Conservation (phyloP, 441 rosid genomes). For the Croton setiger region DNA sequence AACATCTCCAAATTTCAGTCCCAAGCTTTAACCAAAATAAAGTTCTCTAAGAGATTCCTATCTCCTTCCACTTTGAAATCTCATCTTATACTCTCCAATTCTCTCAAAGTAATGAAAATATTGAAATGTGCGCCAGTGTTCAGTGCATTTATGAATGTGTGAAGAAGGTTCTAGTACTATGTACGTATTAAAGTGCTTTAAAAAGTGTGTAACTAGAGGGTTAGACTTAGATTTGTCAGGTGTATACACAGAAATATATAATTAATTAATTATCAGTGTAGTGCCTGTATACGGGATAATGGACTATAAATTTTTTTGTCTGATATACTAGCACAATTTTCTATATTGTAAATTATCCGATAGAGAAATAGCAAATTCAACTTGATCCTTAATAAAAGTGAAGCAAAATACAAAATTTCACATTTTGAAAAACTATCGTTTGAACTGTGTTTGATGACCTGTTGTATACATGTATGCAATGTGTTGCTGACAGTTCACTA, state of each 20-base stretch:
- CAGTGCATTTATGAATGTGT: background rate
- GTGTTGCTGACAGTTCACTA: too few relatives aligned
- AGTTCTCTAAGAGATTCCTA: background rate
- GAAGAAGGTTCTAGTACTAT: background rate
- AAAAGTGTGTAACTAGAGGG: background rate
- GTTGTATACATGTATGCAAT: too few relatives aligned
- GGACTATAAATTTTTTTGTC: background rate
- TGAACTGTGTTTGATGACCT: too few relatives aligned
- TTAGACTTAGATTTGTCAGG: background rate
- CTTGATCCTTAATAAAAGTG: too few relatives aligned
- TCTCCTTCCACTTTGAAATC: background rate
- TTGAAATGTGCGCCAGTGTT: background rate
- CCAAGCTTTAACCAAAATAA: background rate
- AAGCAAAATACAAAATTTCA: too few relatives aligned
- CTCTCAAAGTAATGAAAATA: background rate
- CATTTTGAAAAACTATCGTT: too few relatives aligned
- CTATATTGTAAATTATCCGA: too few relatives aligned
- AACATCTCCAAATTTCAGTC: background rate
- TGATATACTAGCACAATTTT: too few relatives aligned
- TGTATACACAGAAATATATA: background rate
- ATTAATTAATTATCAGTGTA: background rate
- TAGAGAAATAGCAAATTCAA: too few relatives aligned
- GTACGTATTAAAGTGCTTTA: background rate
- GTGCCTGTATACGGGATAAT: background rate
- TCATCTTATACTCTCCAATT: background rate